phyloP scores from a whole-genome alignment of 2,329 filamentous ascomycete species.

The Trichoderma aggressivum region DNA sequence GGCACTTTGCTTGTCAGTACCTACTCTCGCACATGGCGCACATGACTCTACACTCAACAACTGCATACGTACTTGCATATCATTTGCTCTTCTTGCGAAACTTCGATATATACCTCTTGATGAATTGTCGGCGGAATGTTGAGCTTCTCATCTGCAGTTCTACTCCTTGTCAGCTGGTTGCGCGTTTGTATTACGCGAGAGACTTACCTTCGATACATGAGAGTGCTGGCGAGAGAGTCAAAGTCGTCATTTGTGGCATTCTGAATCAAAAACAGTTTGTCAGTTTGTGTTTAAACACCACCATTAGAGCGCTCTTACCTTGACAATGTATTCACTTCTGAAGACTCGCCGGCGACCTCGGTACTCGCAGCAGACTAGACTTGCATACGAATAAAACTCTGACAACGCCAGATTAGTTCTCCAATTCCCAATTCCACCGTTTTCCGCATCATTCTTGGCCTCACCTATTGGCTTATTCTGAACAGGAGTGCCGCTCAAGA shows the following conservation, averaged over 20 bases:
- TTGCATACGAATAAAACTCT: conserved; percentile 38
- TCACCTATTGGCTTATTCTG: conserved; percentile 31
- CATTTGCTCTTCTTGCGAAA: conserved; percentile 28
- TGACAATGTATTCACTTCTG: conserved; percentile 19
- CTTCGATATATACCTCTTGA: conserved; percentile 25
- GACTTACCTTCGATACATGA: conserved; percentile 31
- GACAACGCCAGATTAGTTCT: conserved; percentile 17
- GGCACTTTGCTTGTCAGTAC: neutral
- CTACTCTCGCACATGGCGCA: too few relatives aligned
- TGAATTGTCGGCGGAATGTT: conserved; percentile 22
- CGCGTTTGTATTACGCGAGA: neutral
- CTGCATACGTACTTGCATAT: conserved; percentile 27
- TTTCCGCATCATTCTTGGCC: neutral
- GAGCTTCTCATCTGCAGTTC: conserved; percentile 24
- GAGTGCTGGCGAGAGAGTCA: conserved; percentile 20
- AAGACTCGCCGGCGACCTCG: conserved; percentile 17
- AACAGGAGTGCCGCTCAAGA: conserved; percentile 36
- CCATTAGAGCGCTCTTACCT: conserved; percentile 18
- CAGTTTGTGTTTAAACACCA: neutral
- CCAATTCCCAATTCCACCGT: neutral
- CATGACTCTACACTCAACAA: neutral
- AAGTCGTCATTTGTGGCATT: conserved; percentile 20
- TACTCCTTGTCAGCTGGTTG: conserved; percentile 19
- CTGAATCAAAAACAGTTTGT: conserved; percentile 5
- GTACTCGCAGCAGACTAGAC: conserved; percentile 29